These are phyloP conservation scores for Globomyces pollinis-pini DNA, from an alignment of 192 early-diverging fungal species.

Conservation along the genomic window DNA sequence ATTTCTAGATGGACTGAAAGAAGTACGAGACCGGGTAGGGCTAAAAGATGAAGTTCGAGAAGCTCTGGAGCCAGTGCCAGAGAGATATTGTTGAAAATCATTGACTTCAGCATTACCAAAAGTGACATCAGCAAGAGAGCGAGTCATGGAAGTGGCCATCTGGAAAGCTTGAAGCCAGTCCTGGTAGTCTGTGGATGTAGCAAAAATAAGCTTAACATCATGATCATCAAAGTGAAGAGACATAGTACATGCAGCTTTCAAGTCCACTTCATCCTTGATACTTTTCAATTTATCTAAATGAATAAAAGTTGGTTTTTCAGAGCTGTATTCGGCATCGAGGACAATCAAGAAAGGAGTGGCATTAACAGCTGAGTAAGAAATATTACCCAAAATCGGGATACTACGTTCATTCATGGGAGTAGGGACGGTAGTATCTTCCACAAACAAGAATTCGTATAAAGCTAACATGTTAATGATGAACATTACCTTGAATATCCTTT, in stretches of 20 bases:
- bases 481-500: constrained; percentile 13
- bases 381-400: constrained; percentile 9
- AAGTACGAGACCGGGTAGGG: no score
- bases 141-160: no score
- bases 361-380: constrained; percentile 13
- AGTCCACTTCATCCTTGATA: constrained; percentile 7
- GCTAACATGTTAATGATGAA: no score
- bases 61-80: no score
- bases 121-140: no score
- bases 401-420: neutral
- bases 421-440: neutral
- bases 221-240: neutral
- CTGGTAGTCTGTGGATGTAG: constrained; percentile 11
- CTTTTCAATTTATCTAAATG: constrained; percentile 1
- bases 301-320: constrained; percentile 11
- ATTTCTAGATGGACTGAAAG: no score
- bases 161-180: constrained; percentile 8
- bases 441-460: constrained; percentile 10
- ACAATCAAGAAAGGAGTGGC: constrained; percentile 6
- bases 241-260: constrained; percentile 5
- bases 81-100: no score
- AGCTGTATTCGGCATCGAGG: neutral
- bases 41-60: no score
- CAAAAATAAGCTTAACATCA: neutral
- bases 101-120: no score